Conservation (phyloP, 176 grass and related monocot species). For the Ensete ventricosum region DNA sequence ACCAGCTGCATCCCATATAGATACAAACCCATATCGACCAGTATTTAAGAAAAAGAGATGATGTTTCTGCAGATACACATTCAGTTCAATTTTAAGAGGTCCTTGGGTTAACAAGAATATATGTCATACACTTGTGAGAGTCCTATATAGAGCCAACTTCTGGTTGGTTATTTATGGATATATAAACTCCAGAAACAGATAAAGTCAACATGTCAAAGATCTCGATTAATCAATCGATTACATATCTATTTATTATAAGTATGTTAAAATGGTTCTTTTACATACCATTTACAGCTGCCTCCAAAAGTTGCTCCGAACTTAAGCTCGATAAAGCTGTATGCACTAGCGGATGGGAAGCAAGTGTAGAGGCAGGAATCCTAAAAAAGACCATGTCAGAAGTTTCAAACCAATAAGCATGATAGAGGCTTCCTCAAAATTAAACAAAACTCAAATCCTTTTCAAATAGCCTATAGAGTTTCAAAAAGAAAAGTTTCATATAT, state of each 20-base stretch:
- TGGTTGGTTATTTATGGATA: too few species aligned
- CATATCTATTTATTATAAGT: neutral
- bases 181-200: neutral
- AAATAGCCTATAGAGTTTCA: neutral
- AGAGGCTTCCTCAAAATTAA: neutral
- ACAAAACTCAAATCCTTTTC: neutral
- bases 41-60: too few species aligned
- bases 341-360: conserved; percentile 84
- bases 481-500: neutral
- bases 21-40: too few species aligned
- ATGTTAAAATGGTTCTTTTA: neutral
- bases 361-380: conserved; percentile 61
- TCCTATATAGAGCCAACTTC: too few species aligned
- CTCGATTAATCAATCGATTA: neutral
- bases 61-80: too few species aligned
- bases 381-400: conserved; percentile 23
- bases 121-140: too few species aligned
- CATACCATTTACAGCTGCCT: conserved; percentile 88
- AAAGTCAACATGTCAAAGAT: neutral
- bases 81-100: too few species aligned
- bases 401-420: neutral
- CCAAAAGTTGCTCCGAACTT: conserved; percentile 68
- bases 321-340: conserved; percentile 61
- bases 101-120: too few species aligned
- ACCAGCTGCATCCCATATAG: too few species aligned